These are phyloP conservation scores for Ambispora gerdemannii DNA, from an alignment of 192 early-diverging fungal genomes.

Conservation along the genomic window DNA sequence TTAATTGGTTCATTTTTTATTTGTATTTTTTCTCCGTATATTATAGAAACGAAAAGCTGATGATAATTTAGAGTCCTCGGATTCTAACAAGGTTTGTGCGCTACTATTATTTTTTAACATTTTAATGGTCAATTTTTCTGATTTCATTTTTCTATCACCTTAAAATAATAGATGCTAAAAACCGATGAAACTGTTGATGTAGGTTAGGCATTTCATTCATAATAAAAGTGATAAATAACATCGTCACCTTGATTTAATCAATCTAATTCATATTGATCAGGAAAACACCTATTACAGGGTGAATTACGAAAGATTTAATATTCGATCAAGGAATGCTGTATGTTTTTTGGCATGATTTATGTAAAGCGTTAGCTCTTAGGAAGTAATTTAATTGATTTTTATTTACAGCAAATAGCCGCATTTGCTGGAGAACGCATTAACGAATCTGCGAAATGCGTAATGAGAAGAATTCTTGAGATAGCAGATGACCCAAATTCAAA, in stretches of 20 bases:
- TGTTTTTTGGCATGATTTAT: no score
- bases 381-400: background rate
- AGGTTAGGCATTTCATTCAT: background rate
- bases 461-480: slow-evolving; percentile 55
- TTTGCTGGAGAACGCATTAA: slow-evolving; percentile 60
- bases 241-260: background rate
- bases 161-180: slow-evolving; percentile 6
- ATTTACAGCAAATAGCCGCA: slow-evolving; percentile 52
- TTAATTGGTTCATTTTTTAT: no score
- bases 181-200: slow-evolving; percentile 11
- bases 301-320: slow-evolving; percentile 27
- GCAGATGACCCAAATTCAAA: slow-evolving; percentile 46
- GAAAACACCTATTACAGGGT: slow-evolving; percentile 23
- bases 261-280: background rate
- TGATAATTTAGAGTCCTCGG: background rate
- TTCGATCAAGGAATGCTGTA: slow-evolving; percentile 13
- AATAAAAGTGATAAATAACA: background rate
- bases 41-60: slow-evolving; percentile 24
- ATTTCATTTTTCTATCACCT: background rate
- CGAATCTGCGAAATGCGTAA: slow-evolving; percentile 55
- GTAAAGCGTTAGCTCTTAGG: no score
- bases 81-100: background rate
- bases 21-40: background rate
- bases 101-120: background rate
- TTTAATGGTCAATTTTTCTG: background rate